A percentile compares a stretch with the other conserved stretches of the same genome.
These are phyloP conservation scores for Crithidia bombi DNA, from an alignment of 208 protist genomes.

Conservation along the genomic window DNA sequence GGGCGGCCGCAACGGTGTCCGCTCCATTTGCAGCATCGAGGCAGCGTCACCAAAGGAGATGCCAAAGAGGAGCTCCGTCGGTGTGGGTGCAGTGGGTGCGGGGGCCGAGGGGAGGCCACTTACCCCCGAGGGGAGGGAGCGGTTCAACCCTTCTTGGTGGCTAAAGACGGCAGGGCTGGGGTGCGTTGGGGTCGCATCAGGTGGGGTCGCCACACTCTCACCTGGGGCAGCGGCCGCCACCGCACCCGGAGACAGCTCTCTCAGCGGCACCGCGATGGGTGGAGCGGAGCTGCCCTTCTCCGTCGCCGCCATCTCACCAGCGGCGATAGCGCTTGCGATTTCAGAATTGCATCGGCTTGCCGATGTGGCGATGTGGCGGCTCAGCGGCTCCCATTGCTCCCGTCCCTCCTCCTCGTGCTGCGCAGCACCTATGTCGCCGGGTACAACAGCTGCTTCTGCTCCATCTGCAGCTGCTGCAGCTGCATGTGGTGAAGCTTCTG, in stretches of 20 bases:
- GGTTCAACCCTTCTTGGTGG: not conserved
- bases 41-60: constrained; percentile 15
- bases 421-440: not conserved
- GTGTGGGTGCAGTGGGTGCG: not conserved
- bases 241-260: not conserved
- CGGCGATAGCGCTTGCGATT: not conserved
- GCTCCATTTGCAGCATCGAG: not conserved
- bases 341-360: not conserved
- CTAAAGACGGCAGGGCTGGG: not conserved
- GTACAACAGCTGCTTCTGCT: not conserved
- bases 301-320: not conserved
- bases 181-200: not conserved
- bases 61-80: constrained; percentile 37
- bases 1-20: not conserved
- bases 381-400: constrained; percentile 1
- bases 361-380: not conserved
- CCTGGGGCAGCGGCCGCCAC: not conserved
- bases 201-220: not conserved
- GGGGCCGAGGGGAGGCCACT: not conserved
- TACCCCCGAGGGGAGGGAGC: not conserved
- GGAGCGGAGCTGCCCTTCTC: not conserved
- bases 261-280: constrained; percentile 1
- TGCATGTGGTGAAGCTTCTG: not conserved
- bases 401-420: constrained; percentile 11
- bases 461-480: not conserved